A percentile compares a stretch with the other conserved stretches of the same genome.
phyloP scores from a whole-genome alignment of 495 filamentous ascomycete species.

The Penicillium subrubescens region DNA sequence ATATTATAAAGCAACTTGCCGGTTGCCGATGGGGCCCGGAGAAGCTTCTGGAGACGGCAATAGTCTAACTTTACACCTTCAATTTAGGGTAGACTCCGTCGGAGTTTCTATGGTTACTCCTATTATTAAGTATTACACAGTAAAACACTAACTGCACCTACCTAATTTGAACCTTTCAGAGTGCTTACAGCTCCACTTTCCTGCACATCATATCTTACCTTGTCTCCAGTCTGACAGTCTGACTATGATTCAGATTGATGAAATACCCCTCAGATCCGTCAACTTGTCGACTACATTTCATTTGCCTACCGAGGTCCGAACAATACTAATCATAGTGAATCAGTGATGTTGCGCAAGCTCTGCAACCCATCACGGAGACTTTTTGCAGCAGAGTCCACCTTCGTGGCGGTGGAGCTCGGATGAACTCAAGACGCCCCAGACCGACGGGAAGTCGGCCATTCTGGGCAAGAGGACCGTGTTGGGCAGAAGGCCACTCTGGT shows the following conservation, averaged over 20 bases:
- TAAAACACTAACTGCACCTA: too few relatives aligned
- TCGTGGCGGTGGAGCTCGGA: constrained; percentile 26
- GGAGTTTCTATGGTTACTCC: neutral
- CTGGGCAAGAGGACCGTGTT: constrained; percentile 33
- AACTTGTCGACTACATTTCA: neutral
- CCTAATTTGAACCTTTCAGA: neutral
- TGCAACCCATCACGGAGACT: constrained; percentile 4
- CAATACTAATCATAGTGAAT: neutral
- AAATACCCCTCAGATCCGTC: neutral
- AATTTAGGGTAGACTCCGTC: neutral
- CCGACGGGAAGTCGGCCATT: constrained; percentile 31
- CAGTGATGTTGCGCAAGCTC: neutral
- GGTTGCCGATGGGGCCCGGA: constrained; percentile 23
- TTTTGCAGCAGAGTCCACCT: neutral
- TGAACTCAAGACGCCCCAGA: constrained; percentile 18
- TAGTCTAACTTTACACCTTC: neutral
- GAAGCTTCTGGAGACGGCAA: constrained; percentile 38
- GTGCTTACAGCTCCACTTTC: constrained; percentile 18
- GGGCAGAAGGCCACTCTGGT: neutral
- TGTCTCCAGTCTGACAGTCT: too few relatives aligned
- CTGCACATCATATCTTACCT: neutral
- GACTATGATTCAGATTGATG: neutral
- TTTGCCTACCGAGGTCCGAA: neutral
- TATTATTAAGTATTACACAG: neutral
- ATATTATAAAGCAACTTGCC: constrained; percentile 30